Percentiles rank a stretch among this genome's conserved stretches.
Evolutionary conservation across 2,329 filamentous ascomycete genomes (phyloP).

Genomic region (Calcarisporium arbuscula): DNA sequence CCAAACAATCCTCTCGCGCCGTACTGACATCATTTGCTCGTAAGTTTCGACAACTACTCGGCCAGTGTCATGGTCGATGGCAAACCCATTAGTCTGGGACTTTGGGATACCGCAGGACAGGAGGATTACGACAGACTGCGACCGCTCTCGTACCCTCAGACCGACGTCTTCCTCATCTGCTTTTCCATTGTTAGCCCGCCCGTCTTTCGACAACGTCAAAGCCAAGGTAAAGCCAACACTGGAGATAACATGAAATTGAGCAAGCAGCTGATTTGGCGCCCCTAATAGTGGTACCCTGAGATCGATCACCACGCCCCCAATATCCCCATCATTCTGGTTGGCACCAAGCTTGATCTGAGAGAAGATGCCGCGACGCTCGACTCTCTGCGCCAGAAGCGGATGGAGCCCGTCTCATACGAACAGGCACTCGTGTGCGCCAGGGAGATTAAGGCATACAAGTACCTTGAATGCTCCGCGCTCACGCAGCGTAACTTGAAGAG

Average conservation of each 20-base stretch:
- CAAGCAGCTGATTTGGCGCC: conserved; percentile 10
- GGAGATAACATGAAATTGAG: neutral
- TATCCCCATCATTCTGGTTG: conserved; percentile 93
- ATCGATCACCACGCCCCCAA: conserved; percentile 95
- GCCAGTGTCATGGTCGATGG: conserved; percentile 99
- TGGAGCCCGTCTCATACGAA: conserved; percentile 95
- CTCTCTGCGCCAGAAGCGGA: conserved; percentile 80
- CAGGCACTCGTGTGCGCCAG: conserved; percentile 82
- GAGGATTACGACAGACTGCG: conserved; percentile 96
- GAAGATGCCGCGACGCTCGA: conserved; percentile 81
- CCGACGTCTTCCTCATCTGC: conserved; percentile 96
- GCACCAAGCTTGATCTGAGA: conserved; percentile 92
- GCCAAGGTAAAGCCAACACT: conserved; percentile 65
- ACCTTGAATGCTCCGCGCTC: conserved; percentile 93
- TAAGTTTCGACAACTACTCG: conserved; percentile 96
- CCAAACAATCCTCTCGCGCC: conserved; percentile 6
- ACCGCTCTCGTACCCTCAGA: conserved; percentile 95
- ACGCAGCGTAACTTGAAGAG: conserved; percentile 97
- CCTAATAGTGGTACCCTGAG: conserved; percentile 82
- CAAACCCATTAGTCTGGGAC: conserved; percentile 90
- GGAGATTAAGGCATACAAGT: conserved; percentile 73
- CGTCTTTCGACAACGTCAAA: conserved; percentile 98
- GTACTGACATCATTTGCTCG: conserved; percentile 10
- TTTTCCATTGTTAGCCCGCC: conserved; percentile 97
- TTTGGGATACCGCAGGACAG: conserved; percentile 98